Evolutionary conservation across 345 rosid genomes (phyloP).

Genomic region (Eutrema japonicum): DNA sequence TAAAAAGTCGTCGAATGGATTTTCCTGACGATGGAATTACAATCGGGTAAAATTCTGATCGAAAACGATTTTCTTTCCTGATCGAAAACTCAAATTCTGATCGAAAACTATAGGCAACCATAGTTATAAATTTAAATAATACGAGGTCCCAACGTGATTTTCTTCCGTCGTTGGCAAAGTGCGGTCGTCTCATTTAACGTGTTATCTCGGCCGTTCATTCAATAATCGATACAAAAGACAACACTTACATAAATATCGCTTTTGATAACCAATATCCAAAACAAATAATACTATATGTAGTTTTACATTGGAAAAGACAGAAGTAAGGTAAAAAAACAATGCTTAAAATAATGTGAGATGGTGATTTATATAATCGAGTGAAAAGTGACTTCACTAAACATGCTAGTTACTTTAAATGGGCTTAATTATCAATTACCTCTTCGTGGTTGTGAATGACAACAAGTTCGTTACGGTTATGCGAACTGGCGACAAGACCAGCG

Average conservation of each 20-base stretch:
- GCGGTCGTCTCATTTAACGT: not conserved
- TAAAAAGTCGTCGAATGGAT: too few relatives aligned
- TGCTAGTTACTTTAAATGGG: not conserved
- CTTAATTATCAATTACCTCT: conserved; percentile 58
- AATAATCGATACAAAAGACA: not conserved
- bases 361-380: not conserved
- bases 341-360: not conserved
- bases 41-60: not conserved
- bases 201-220: conserved; percentile 1
- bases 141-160: not conserved
- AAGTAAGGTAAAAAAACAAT: not conserved
- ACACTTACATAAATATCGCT: not conserved
- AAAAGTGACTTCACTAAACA: conserved; percentile 16
- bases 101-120: not conserved
- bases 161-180: not conserved
- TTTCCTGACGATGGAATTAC: too few relatives aligned
- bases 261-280: not conserved
- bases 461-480: conserved; percentile 98
- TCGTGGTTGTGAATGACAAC: conserved; percentile 98
- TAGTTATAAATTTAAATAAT: not conserved
- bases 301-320: not conserved
- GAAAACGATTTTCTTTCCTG: too few relatives aligned
- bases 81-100: too few relatives aligned
- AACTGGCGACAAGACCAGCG: conserved; percentile 97
- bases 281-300: not conserved